Evolutionary conservation across 805 yeast species (phyloP), one percentile per base, ranked within the genome.

Genomic region (Candida chilensis): DNA sequence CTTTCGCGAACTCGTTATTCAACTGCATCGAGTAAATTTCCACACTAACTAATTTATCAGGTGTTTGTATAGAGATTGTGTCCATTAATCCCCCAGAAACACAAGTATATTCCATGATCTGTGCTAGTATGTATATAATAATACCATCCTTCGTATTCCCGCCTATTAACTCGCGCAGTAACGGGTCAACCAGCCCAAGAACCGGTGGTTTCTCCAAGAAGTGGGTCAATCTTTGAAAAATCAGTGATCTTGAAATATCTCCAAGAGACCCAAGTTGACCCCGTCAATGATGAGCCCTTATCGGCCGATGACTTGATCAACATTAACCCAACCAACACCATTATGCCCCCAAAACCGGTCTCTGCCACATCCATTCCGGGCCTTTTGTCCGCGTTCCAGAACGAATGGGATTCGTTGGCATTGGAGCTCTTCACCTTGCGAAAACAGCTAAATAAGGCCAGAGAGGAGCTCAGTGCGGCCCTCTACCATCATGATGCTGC

Each of bases 401-500:
- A 78, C 36, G 95, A 87, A 52, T 88, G 94, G 87, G 96, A 88
- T 47, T 73, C 95, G 0, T 49, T 84, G 27, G 83, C 90, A 17
- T 57, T 88, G 30, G 96, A 90, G 45, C 65, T 81, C 14, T 86
- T 85, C 45, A 70, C 76, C 24, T 57, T 88, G 37, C 66, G 92
- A 36, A 81, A 83, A 47, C 86, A 81, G 41, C 60, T 87, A 22
- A 70, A 65, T 30, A 60, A 62, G 16, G 66, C 87, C 1, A 69
- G 80, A 35, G 74, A 81, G 40, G 90, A 86, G 43, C 58, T 88
- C 29, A 78, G 92, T 18, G 58, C 80, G 2, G 78, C 95, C 0
- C 56, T 87, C 24, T 88, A 86, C 44, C 80, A 78, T 45, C 83
- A 83, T 38, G 97, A 88, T 49, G 96, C 96, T 1, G 94, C 96